Evolutionary conservation across 345 rosid genomes (phyloP), one percentile per base, ranked within the genome.

Genomic region (Aegle marmelos): DNA sequence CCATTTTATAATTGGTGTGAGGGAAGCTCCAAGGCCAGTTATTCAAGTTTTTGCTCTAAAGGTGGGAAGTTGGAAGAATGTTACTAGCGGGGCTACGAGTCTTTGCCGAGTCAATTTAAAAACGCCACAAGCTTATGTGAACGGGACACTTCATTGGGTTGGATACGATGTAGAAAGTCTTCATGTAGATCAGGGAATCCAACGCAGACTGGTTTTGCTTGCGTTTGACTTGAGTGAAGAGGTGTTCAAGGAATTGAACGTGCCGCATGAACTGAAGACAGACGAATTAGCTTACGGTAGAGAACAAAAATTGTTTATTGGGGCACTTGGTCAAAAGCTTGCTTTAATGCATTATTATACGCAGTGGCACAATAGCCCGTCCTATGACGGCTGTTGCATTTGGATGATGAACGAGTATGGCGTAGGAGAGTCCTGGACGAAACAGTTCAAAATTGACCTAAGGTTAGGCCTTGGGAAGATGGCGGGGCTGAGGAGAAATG

Each of bases 111-210:
- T 83, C 4, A 74, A 67, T 11, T 81, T 78, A 10, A 45, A 72
- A 36, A 77, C 82, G 10, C 28, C 75, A 4, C 82, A 73, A 69
- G 86, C 64, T 63, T 81, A 74, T 56, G 25, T 81, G 13, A 65
- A 79, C 28, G 82, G 85, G n/a, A 79, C 81, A 28, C 57, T 87
- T 36, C 86, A 87, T 70, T 87, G 90, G 88, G 71, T 87, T 66
- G 90, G 85, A n/a, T 73, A 72, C 45, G 36, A 69, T 59, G 73
- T 24, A 0, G 25, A 64, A 48, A 7, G 65, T 2, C 41, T 17
- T 6, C 33, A 24, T 39, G 59, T 13, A 17, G 50, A 13, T 13
- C 50, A 45, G 50, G 17, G 50, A 45, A 45, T 45, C 50, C 50
- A 45, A 37, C 54, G 74, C 5, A 60, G 63, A 37, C n/a, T 83